phyloP scores from a whole-genome alignment of 73 alveolate species.

The Symbiodinium natans region DNA sequence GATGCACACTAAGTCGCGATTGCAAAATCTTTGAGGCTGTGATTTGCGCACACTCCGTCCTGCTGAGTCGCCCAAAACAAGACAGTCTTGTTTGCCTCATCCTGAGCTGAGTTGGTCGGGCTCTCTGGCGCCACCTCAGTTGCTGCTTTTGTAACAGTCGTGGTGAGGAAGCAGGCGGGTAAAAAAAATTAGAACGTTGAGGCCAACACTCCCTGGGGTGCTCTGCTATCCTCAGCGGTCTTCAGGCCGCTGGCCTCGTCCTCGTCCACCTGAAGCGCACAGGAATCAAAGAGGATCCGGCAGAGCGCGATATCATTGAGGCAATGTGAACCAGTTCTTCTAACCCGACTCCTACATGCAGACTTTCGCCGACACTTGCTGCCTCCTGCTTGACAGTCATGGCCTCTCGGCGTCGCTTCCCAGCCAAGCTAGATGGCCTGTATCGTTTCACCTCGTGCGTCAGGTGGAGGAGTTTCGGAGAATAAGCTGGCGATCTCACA shows the following conservation, averaged over 20 bases:
- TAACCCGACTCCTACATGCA: too few relatives aligned
- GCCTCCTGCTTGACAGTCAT: conserved; percentile 5
- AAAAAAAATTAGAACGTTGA: too few relatives aligned
- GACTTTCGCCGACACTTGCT: too few relatives aligned
- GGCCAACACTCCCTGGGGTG: too few relatives aligned
- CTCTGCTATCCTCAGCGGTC: not conserved
- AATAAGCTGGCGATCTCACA: too few relatives aligned
- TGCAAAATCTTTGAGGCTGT: not conserved
- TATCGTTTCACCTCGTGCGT: not conserved
- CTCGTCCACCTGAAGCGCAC: not conserved
- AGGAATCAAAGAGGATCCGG: not conserved
- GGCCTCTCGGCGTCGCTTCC: not conserved
- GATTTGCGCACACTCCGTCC: not conserved
- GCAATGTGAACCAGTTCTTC: too few relatives aligned
- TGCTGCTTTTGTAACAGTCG: too few relatives aligned
- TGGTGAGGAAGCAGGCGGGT: too few relatives aligned
- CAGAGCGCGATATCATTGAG: too few relatives aligned
- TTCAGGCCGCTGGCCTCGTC: not conserved
- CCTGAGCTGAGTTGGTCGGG: not conserved
- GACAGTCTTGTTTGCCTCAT: not conserved
- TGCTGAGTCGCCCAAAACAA: not conserved
- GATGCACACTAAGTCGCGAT: not conserved
- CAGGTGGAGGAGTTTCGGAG: too few relatives aligned
- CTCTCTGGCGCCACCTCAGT: not conserved
- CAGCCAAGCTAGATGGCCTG: not conserved